Conservation (phyloP, 805 yeast species). For the Metschnikowia lachancei region DNA sequence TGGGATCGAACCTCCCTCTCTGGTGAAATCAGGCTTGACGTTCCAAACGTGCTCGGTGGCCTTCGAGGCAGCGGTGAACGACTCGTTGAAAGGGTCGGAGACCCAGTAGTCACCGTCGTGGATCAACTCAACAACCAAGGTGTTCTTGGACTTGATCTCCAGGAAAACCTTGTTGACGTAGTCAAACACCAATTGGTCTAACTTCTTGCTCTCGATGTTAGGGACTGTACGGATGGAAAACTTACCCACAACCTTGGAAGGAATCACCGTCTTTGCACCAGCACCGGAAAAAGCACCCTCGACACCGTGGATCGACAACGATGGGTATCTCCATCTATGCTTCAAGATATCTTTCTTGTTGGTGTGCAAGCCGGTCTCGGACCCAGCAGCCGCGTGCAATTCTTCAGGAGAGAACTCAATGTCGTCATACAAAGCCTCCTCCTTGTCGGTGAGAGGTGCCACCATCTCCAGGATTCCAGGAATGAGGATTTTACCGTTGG, state of each 20-base stretch:
- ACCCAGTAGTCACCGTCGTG: slow-evolving; percentile 98
- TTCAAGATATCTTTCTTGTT: slow-evolving; percentile 82
- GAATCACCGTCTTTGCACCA: slow-evolving; percentile 98
- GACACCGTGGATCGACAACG: slow-evolving; percentile 91
- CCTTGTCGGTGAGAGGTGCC: slow-evolving; percentile 84
- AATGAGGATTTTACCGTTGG: slow-evolving; percentile 77
- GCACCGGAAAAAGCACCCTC: slow-evolving; percentile 95
- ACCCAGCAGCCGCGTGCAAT: slow-evolving; percentile 84
- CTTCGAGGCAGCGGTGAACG: slow-evolving; percentile 88
- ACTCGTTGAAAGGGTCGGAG: slow-evolving; percentile 86
- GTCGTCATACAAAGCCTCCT: slow-evolving; percentile 72
- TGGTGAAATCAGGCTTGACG: slow-evolving; percentile 91
- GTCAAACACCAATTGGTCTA: slow-evolving; percentile 72
- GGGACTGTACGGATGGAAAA: slow-evolving; percentile 98
- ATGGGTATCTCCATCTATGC: slow-evolving; percentile 99
- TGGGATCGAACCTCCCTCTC: slow-evolving; percentile 99
- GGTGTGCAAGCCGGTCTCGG: slow-evolving; percentile 74
- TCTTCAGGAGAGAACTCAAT: slow-evolving; percentile 85
- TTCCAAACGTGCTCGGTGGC: slow-evolving; percentile 96
- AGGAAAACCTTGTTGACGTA: slow-evolving; percentile 66
- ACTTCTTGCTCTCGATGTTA: slow-evolving; percentile 74
- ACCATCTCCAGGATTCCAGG: slow-evolving; percentile 94
- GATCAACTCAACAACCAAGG: slow-evolving; percentile 64
- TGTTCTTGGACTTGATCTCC: slow-evolving; percentile 74
- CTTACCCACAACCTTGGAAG: slow-evolving; percentile 90